Evolutionary conservation across 83 land plant species (phyloP), one percentile per base, ranked within the genome.

Genomic region (Picea abies): DNA sequence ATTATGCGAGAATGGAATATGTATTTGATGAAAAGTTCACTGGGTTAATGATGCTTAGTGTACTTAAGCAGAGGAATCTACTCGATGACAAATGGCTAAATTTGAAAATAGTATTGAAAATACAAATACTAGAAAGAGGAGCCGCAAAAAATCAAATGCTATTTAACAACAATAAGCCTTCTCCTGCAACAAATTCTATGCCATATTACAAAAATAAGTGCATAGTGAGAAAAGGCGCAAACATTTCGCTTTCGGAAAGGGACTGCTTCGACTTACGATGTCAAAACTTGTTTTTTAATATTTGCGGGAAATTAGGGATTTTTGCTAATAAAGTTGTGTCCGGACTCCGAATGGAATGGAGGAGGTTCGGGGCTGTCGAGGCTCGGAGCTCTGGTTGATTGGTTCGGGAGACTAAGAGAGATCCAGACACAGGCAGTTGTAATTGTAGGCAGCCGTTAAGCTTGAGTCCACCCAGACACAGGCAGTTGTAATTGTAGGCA

Each of bases 301-400:
- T 44, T 73, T 73, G 56, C 77, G 56, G 77, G 25, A 73, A 73
- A 73, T 73, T 73, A 73, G 77, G 77, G 77, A 73, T 72, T 72
- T 72, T 44, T n/a, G 10, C 17, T 70, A 70, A 70, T 44, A 73
- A 73, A 44, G 49, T 44, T 52, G 77, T 73, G 77, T 73, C 77
- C 77, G 77, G 22, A 44, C 1, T 20, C 20, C 77, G 56, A 73
- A 56, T 56, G 58, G 14, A 56, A 56, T 56, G 58, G 58, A 56
- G 15, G 58, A 56, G 77, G 56, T 52, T 41, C 77, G 77, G 77
- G 10, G 26, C 3, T 56, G 58, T 1, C 47, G 11, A 39, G 77
- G 58, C 56, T 44, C n/a, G 22, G 76, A 35, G 15, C 3, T 52
- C 58, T 22, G 58, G 22, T 23, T 20, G 3, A 44, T 56, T 56